Percentiles rank a stretch among this genome's conserved stretches.
These are phyloP conservation scores for Harringtonia lauricola DNA, from an alignment of 2,329 filamentous ascomycete species.

Conservation along the genomic window DNA sequence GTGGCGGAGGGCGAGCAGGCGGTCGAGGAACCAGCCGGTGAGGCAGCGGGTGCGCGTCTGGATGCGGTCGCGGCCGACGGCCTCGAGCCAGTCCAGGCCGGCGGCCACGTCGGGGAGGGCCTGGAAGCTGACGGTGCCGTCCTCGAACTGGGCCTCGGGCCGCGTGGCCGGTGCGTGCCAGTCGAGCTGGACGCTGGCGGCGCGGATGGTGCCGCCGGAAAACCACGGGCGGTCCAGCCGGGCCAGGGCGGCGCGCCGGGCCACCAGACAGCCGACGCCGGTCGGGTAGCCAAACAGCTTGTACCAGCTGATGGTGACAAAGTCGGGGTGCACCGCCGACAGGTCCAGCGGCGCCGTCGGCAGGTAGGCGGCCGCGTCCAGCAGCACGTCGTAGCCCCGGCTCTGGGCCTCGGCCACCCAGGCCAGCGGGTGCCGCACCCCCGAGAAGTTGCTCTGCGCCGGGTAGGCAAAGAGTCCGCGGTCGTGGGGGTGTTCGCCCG, in stretches of 20 bases:
- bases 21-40: slow-evolving; percentile 24
- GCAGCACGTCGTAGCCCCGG: slow-evolving; percentile 26
- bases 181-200: slow-evolving; percentile 18
- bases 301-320: slow-evolving; percentile 28
- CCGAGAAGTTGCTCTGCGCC: slow-evolving; percentile 33
- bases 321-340: slow-evolving; percentile 22
- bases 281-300: slow-evolving; percentile 31
- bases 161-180: slow-evolving; percentile 19
- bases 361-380: slow-evolving; percentile 28
- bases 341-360: slow-evolving; percentile 25
- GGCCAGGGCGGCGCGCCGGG: slow-evolving; percentile 19
- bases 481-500: slow-evolving; percentile 5
- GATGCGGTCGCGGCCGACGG: slow-evolving; percentile 18
- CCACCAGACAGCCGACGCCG: slow-evolving; percentile 28
- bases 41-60: slow-evolving; percentile 22
- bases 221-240: slow-evolving; percentile 27
- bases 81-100: slow-evolving; percentile 24
- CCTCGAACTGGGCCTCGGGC: slow-evolving; percentile 24
- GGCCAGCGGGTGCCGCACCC: slow-evolving; percentile 27
- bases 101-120: slow-evolving; percentile 25
- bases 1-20: slow-evolving; percentile 20
- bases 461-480: slow-evolving; percentile 31
- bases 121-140: slow-evolving; percentile 28
- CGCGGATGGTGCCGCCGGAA: slow-evolving; percentile 25
- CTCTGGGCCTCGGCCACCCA: slow-evolving; percentile 24